phyloP scores from a whole-genome alignment of 2,329 filamentous ascomycete species.

The Diatrype stigma region DNA sequence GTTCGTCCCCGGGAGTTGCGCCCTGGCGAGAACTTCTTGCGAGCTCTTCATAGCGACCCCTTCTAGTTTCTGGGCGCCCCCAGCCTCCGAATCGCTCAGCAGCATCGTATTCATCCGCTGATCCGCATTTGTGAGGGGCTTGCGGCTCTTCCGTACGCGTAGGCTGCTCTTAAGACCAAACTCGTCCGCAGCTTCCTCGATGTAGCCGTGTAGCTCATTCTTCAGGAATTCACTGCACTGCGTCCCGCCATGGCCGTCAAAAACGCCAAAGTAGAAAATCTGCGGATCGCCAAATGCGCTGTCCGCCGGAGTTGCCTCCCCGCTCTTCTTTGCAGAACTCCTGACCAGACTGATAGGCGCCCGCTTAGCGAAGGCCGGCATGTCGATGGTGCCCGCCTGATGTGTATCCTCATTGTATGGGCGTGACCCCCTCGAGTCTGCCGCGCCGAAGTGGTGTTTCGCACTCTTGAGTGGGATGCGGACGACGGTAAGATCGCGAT shows the following conservation, averaged over 20 bases:
- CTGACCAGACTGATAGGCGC: constrained; percentile 60
- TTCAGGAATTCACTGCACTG: constrained; percentile 85
- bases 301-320: constrained; percentile 65
- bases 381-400: constrained; percentile 88
- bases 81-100: constrained; percentile 21
- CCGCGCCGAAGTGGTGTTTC: constrained; percentile 91
- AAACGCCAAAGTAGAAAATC: constrained; percentile 95
- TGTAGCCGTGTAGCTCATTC: constrained; percentile 81
- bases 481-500: constrained; percentile 83
- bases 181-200: constrained; percentile 72
- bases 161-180: constrained; percentile 79
- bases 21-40: constrained; percentile 38
- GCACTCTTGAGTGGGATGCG: constrained; percentile 89
- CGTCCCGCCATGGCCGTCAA: constrained; percentile 89
- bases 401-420: constrained; percentile 91
- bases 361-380: constrained; percentile 87
- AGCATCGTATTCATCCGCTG: constrained; percentile 8
- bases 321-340: constrained; percentile 42
- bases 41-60: constrained; percentile 46
- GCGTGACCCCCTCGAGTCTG: constrained; percentile 73
- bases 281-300: constrained; percentile 85
- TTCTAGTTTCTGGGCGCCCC: constrained; percentile 33
- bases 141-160: constrained; percentile 34
- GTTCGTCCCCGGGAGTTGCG: constrained; percentile 31
- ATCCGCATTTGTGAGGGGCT: constrained; percentile 5